These are phyloP conservation scores for Anthracocystis setariae DNA, from an alignment of 1,284 basidiomycete species.

Conservation along the genomic window DNA sequence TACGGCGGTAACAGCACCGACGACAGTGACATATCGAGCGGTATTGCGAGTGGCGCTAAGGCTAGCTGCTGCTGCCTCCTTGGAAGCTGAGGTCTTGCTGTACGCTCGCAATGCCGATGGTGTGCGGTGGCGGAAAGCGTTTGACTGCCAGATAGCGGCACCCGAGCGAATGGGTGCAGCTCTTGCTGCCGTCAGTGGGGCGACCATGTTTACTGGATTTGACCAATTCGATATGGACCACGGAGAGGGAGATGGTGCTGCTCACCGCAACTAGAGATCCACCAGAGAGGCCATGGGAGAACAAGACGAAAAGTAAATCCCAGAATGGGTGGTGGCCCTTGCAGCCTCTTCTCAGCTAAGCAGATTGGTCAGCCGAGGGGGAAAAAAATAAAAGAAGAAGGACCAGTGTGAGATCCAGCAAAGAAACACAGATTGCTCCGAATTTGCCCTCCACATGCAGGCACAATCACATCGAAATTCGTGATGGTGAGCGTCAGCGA, in stretches of 20 bases:
- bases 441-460: conserved; percentile 24
- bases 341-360: conserved; percentile 28
- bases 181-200: conserved; percentile 10
- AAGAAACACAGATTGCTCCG: too few relatives aligned
- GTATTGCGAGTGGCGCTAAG: conserved; percentile 7
- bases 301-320: too few relatives aligned
- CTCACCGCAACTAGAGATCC: too few relatives aligned
- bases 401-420: neutral
- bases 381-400: neutral
- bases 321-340: conserved; percentile 23
- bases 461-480: too few relatives aligned
- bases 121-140: conserved; percentile 3
- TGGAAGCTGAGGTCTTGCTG: conserved; percentile 18
- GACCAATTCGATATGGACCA: neutral
- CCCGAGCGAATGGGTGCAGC: conserved; percentile 13
- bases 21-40: conserved; percentile 15
- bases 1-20: conserved; percentile 14
- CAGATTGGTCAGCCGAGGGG: conserved; percentile 33
- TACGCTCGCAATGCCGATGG: conserved; percentile 16
- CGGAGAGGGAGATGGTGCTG: too few relatives aligned
- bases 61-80: neutral
- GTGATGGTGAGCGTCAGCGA: too few relatives aligned
- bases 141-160: conserved; percentile 3
- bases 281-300: neutral
- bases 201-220: conserved; percentile 11